A percentile compares a stretch with the other conserved stretches of the same genome.
phyloP scores from a whole-genome alignment of 257 asterid genomes.

The Solanum pimpinellifolium region DNA sequence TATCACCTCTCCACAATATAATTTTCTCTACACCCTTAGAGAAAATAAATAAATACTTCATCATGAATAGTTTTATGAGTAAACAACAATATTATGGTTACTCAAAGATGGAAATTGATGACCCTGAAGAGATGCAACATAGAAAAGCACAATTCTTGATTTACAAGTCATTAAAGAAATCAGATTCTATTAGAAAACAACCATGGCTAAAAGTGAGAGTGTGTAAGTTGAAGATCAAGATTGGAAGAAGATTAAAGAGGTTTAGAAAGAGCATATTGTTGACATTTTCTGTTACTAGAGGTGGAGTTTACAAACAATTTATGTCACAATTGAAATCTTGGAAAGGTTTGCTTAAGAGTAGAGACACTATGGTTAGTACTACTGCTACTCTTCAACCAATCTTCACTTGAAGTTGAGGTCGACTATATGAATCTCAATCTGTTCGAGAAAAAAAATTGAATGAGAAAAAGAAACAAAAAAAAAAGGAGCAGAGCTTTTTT shows the following conservation, averaged over 20 bases:
- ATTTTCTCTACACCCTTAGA: neutral
- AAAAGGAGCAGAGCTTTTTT: neutral
- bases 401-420: neutral
- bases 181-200: constrained; percentile 31
- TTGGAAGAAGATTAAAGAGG: constrained; percentile 46
- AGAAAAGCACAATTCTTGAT: constrained; percentile 72
- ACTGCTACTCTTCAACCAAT: constrained; percentile 5
- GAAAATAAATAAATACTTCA: neutral
- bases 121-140: constrained; percentile 45
- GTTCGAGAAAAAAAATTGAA: too few species aligned
- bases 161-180: constrained; percentile 47
- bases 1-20: neutral
- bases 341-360: constrained; percentile 38
- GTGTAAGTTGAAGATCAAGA: constrained; percentile 44
- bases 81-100: constrained; percentile 24
- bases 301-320: constrained; percentile 30
- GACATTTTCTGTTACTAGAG: constrained; percentile 20
- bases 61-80: constrained; percentile 24
- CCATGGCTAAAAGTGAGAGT: constrained; percentile 59
- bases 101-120: constrained; percentile 48
- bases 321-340: constrained; percentile 34
- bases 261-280: constrained; percentile 38
- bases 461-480: too few species aligned
- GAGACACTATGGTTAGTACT: constrained; percentile 3
- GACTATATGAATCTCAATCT: neutral